A percentile compares a stretch with the other conserved stretches of the same genome.
These are phyloP conservation scores for Tardiomyces digboiensis DNA, from an alignment of 1,139 yeast genomes.

Conservation along the genomic window DNA sequence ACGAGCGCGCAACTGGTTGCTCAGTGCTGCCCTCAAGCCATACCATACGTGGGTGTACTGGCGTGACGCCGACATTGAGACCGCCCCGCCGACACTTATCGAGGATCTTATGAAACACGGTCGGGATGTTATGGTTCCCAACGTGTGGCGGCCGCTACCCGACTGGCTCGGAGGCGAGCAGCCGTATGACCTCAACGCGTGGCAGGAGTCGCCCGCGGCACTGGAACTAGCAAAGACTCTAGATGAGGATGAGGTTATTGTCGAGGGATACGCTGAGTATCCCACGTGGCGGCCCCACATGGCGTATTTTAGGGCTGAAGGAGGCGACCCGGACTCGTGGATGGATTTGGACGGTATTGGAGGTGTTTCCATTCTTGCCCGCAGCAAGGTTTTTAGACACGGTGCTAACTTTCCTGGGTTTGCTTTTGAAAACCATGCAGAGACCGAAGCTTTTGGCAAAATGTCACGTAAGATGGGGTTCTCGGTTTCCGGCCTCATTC, in stretches of 20 bases:
- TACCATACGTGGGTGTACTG: constrained; percentile 74
- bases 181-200: constrained; percentile 83
- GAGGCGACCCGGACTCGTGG: constrained; percentile 42
- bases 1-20: constrained; percentile 62
- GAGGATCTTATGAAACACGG: constrained; percentile 60
- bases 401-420: constrained; percentile 90
- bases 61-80: constrained; percentile 67
- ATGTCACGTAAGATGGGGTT: constrained; percentile 73
- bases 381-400: constrained; percentile 65
- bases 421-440: constrained; percentile 83
- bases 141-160: constrained; percentile 88
- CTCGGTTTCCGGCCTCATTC: constrained; percentile 73
- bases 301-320: constrained; percentile 78
- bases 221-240: constrained; percentile 64
- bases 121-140: constrained; percentile 68
- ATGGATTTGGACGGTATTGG: constrained; percentile 89
- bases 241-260: constrained; percentile 84
- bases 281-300: constrained; percentile 92
- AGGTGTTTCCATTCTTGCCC: constrained; percentile 77
- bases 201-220: constrained; percentile 87
- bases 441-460: constrained; percentile 89
- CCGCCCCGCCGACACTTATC: constrained; percentile 49
- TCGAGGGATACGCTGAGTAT: constrained; percentile 86
- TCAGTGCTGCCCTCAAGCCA: constrained; percentile 53
- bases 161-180: constrained; percentile 87